Base-by-base conservation (phyloP, 2,329 filamentous ascomycete genomes). In the Corynespora cassiicola region DNA sequence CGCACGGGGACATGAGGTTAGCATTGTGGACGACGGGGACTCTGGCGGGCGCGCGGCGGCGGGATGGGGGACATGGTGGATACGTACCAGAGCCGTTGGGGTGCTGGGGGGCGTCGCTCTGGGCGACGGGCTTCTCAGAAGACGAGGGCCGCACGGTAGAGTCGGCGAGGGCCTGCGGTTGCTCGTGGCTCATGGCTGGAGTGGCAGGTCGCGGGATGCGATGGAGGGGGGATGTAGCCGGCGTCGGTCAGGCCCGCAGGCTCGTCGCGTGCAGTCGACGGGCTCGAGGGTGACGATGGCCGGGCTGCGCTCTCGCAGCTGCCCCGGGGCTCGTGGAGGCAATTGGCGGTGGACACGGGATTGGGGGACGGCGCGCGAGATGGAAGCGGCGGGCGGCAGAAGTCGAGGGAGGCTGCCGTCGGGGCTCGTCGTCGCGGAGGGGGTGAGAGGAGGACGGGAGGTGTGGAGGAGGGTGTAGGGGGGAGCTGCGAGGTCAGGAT, bases 171-270 rank as follows among this genome's bases (percentile, higher is more conserved):
- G 56, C 43, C 48, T 57, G 58, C 21, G 54, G 27, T 30, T 26
- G 56, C 42, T 64, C 56, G 50, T 58, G 42, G 62, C 64, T 69
- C 68, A 70, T 70, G 54, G 56, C 58, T 51, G 58, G 54, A 22
- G 44, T 39, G 27, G n/a, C 23, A 25, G 25, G 27, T 22, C 31
- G 39, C 22, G 27, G 20, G 36, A 36, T 27, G 50, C 42, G 45
- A 52, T 50, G 38, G 45, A n/a, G 50, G 29, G 31, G 39, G 27
- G 44, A 36, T 39, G 47, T 36, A 26, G 34, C 36, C 39, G 50
- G 41, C 42, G 46, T 32, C 26, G 39, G 53, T 35, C n/a, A n/a
- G 33, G 51, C 50, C 57, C 50, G 50, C 53, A 51, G 44, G 31
- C 48, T 43, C 36, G 58, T 58, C 61, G 62, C 61, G 62, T 61